Evolutionary conservation across 1,284 basidiomycete species (phyloP).

Genomic region (Pisolithus thermaeus): DNA sequence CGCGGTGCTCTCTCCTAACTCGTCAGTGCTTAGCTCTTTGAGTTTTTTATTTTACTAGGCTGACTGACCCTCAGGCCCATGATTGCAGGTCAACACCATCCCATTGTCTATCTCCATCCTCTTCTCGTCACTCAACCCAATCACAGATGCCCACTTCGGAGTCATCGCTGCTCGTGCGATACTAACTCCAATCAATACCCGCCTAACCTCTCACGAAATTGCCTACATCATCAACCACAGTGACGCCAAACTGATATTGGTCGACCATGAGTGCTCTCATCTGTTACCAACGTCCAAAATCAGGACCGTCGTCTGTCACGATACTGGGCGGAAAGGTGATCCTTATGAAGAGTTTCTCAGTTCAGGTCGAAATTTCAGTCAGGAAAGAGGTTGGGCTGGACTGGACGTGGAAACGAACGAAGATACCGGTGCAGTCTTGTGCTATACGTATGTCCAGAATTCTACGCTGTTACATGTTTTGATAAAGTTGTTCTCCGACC

Average conservation of each 20-base stretch:
- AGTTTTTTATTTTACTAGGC: neutral
- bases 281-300: slow-evolving; percentile 48
- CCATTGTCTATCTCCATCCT: neutral
- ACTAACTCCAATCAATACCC: slow-evolving; percentile 75
- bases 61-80: slow-evolving; percentile 47
- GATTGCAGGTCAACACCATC: slow-evolving; percentile 52
- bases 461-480: neutral
- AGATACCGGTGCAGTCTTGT: slow-evolving; percentile 61
- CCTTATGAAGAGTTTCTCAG: slow-evolving; percentile 77
- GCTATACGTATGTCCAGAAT: slow-evolving; percentile 64
- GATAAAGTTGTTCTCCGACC: neutral
- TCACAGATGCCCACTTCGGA: slow-evolving; percentile 68
- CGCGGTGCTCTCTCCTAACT: slow-evolving; percentile 74
- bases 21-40: slow-evolving; percentile 36
- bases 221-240: slow-evolving; percentile 81
- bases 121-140: neutral
- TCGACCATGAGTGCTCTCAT: slow-evolving; percentile 68
- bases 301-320: slow-evolving; percentile 61
- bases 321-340: slow-evolving; percentile 65
- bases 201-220: slow-evolving; percentile 71
- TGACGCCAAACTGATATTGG: slow-evolving; percentile 64
- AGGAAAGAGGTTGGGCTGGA: slow-evolving; percentile 71
- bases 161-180: slow-evolving; percentile 74
- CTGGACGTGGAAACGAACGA: slow-evolving; percentile 68
- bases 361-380: slow-evolving; percentile 59